Evolutionary conservation across 1,139 yeast species (phyloP).

Genomic region (Geotrichum bryndzae): DNA sequence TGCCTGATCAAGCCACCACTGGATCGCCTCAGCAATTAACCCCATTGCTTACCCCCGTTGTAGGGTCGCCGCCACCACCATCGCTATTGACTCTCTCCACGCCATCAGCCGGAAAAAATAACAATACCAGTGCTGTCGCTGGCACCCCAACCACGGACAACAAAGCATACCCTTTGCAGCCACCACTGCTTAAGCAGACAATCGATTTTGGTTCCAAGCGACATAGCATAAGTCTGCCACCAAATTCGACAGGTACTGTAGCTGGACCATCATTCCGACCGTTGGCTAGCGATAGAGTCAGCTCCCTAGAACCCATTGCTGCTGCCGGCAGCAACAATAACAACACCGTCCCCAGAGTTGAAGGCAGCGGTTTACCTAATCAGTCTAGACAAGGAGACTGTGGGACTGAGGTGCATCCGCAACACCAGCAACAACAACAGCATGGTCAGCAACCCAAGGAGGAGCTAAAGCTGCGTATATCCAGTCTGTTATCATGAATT

Average conservation of each 20-base stretch:
- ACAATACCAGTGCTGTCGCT: background rate
- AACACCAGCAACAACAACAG: background rate
- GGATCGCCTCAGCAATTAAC: conserved; percentile 9
- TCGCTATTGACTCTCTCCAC: background rate
- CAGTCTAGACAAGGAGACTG: background rate
- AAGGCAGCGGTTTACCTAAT: conserved; percentile 2
- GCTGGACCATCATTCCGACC: background rate
- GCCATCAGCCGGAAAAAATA: background rate
- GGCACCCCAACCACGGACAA: background rate
- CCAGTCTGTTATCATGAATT: conserved; percentile 25
- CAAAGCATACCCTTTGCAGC: background rate
- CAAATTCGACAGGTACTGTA: conserved; percentile 1
- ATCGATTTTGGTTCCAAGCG: conserved; percentile 5
- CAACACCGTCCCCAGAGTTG: background rate
- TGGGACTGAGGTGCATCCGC: conserved; percentile 2
- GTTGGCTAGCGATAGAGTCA: background rate
- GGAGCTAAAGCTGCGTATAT: conserved; percentile 24
- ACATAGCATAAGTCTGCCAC: conserved; percentile 1
- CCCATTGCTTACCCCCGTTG: conserved; percentile 7
- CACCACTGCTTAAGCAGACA: background rate
- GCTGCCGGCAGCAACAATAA: background rate
- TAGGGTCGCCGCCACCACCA: conserved; percentile 8
- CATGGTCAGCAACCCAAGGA: background rate
- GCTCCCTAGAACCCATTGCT: background rate
- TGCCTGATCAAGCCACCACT: conserved; percentile 19